Percentiles rank a stretch among this genome's conserved stretches.
These are phyloP conservation scores for Colletotrichum somersetense DNA, from an alignment of 2,329 filamentous ascomycete genomes.

Conservation along the genomic window DNA sequence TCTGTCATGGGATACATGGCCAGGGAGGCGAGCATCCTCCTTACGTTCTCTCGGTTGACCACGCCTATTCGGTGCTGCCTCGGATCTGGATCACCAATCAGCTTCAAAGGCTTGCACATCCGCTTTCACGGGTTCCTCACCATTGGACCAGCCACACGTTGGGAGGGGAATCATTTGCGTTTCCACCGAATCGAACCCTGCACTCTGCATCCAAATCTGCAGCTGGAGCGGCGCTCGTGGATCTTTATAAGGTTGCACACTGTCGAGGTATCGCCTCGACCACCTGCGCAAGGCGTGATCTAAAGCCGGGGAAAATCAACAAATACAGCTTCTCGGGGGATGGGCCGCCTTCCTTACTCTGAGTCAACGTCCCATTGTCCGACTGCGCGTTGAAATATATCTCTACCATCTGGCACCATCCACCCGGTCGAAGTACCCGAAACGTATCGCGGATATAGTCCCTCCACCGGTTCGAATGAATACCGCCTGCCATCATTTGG, in stretches of 20 bases:
- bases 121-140: conserved; percentile 55
- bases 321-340: conserved; percentile 19
- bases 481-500: conserved; percentile 77
- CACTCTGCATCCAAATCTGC: conserved; percentile 67
- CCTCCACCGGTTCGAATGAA: conserved; percentile 79
- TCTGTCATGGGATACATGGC: conserved; percentile 69
- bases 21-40: conserved; percentile 65
- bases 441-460: conserved; percentile 83
- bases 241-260: conserved; percentile 74
- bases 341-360: conserved; percentile 59
- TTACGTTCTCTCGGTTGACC: conserved; percentile 67
- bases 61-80: conserved; percentile 66
- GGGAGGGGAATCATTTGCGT: conserved; percentile 74
- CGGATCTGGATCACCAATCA: conserved; percentile 54
- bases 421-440: conserved; percentile 77
- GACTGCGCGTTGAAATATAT: conserved; percentile 89
- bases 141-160: conserved; percentile 76
- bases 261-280: conserved; percentile 74
- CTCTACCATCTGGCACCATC: conserved; percentile 92
- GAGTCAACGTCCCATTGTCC: conserved; percentile 81
- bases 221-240: conserved; percentile 73
- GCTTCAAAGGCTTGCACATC: neutral
- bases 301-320: conserved; percentile 47
- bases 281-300: conserved; percentile 75
- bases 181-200: conserved; percentile 78